phyloP scores from a whole-genome alignment of 2,329 filamentous ascomycete species.

The Zalaria sp. region DNA sequence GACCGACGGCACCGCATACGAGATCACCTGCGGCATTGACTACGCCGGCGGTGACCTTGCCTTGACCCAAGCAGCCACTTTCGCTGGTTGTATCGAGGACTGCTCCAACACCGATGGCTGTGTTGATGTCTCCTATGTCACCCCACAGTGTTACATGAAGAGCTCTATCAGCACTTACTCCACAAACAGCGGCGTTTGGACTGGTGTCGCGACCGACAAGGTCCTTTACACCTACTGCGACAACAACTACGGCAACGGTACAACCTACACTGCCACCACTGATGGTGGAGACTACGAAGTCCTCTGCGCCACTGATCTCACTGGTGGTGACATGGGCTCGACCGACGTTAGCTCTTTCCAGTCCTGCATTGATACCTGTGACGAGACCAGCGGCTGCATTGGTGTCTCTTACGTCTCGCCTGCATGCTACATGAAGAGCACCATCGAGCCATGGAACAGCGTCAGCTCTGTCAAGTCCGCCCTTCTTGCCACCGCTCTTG shows the following conservation, averaged over 20 bases:
- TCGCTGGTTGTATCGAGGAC: conserved; percentile 12
- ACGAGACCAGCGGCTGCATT: conserved; percentile 7
- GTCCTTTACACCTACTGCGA: neutral
- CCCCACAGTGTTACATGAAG: conserved; percentile 13
- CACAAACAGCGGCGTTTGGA: neutral
- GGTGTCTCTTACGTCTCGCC: conserved; percentile 9
- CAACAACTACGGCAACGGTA: neutral
- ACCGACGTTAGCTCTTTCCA: conserved; percentile 7
- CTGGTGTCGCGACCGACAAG: no score
- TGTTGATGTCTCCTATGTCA: conserved; percentile 10
- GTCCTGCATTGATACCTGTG: conserved; percentile 12
- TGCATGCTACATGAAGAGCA: conserved; percentile 13
- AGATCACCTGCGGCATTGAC: neutral
- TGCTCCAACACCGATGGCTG: conserved; percentile 9
- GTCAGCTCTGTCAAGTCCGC: conserved; percentile 5
- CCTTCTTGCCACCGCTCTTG: neutral
- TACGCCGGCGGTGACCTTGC: conserved; percentile 2
- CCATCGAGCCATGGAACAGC: conserved; percentile 4
- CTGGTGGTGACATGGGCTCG: conserved; percentile 4
- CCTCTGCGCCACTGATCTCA: neutral
- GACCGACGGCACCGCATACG: neutral
- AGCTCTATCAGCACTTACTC: conserved; percentile 3
- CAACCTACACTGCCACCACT: neutral
- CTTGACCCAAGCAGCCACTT: conserved; percentile 5
- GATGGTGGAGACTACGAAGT: neutral